Conservation (phyloP, 1,139 yeast genomes). For the Candida tropicalis region DNA sequence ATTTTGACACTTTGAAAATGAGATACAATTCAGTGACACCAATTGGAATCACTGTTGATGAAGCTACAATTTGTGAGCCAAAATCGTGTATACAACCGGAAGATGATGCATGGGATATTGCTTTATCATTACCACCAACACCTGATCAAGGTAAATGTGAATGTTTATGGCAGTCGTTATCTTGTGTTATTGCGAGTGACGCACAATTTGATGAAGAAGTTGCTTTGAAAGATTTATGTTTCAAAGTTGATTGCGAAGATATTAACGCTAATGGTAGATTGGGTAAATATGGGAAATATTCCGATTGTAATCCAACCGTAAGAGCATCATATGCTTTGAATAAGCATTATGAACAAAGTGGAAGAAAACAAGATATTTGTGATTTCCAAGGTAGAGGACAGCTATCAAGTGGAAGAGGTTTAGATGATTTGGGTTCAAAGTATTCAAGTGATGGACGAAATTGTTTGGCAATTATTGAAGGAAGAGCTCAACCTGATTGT, state of each 20-base stretch:
- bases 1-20: constrained; percentile 39
- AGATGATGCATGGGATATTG: constrained; percentile 43
- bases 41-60: constrained; percentile 12
- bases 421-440: constrained; percentile 24
- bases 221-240: constrained; percentile 51
- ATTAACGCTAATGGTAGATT: constrained; percentile 48
- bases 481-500: neutral
- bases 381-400: constrained; percentile 43
- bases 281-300: constrained; percentile 60
- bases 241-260: constrained; percentile 52
- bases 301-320: constrained; percentile 56
- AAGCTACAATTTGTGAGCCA: constrained; percentile 4
- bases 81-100: constrained; percentile 9
- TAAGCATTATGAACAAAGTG: constrained; percentile 40
- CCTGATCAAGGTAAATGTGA: constrained; percentile 59
- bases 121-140: constrained; percentile 49
- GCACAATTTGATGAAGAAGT: constrained; percentile 30
- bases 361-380: constrained; percentile 32
- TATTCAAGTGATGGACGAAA: constrained; percentile 31
- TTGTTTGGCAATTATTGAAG: constrained; percentile 19
- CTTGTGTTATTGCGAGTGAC: constrained; percentile 50
- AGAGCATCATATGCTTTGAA: constrained; percentile 57
- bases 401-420: constrained; percentile 24
- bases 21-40: constrained; percentile 39
- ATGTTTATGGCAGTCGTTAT: constrained; percentile 52